Evolutionary conservation across 169 alveolate genomes (phyloP).

Genomic region (Plasmodium sp.): DNA sequence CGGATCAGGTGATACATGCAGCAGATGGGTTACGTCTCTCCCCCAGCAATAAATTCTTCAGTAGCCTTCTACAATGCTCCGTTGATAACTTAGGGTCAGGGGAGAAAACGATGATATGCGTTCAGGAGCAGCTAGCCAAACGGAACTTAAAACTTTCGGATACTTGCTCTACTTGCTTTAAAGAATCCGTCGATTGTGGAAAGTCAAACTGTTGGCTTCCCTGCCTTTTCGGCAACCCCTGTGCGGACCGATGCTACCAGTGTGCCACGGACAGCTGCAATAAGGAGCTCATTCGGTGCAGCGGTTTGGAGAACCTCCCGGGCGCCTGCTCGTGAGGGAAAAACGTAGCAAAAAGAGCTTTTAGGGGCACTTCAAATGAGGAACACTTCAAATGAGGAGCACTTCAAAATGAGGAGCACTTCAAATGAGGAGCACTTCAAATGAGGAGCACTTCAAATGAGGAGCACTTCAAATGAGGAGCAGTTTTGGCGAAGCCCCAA

Average conservation of each 20-base stretch:
- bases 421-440: too few relatives aligned
- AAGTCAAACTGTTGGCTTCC: constrained; percentile 63
- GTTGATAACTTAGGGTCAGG: constrained; percentile 66
- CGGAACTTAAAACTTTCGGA: constrained; percentile 23
- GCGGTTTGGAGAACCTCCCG: constrained; percentile 37
- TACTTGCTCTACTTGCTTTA: constrained; percentile 46
- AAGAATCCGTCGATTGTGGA: constrained; percentile 63
- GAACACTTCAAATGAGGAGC: too few relatives aligned
- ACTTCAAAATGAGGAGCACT: too few relatives aligned
- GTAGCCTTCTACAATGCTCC: constrained; percentile 42
- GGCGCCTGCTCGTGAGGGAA: constrained; percentile 21
- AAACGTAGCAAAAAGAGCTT: background rate
- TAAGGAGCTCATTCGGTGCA: constrained; percentile 19
- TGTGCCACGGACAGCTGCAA: constrained; percentile 35
- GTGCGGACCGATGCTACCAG: constrained; percentile 14
- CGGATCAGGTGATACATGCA: background rate
- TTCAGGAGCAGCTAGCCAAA: constrained; percentile 38
- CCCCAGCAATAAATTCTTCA: constrained; percentile 52
- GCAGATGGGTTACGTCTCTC: background rate
- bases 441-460: too few relatives aligned
- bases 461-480: too few relatives aligned
- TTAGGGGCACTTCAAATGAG: too few relatives aligned
- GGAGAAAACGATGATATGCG: constrained; percentile 54
- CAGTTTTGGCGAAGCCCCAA: background rate
- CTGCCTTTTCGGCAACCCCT: constrained; percentile 54